Base-by-base conservation (phyloP, 2,329 filamentous ascomycete genomes). In the Huntiella moniliformis region DNA sequence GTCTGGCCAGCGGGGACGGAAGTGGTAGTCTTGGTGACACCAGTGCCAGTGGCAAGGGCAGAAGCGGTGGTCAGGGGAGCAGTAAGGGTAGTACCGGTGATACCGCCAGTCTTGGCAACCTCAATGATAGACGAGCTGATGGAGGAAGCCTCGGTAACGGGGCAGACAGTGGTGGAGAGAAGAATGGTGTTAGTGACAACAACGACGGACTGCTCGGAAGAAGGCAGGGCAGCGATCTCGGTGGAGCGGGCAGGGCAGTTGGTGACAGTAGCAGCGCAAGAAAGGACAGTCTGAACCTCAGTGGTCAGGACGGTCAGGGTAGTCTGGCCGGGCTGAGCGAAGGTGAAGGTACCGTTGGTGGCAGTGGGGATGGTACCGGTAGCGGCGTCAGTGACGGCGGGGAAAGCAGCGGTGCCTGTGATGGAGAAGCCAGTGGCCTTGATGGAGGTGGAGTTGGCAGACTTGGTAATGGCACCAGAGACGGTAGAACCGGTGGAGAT, bases 211-310 rank as follows among this genome's bases (percentile, higher is more conserved):
- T 57, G 58, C 51, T 62, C 57, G 11, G 55, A 53, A 52, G 59
- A 58, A 48, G 63, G 60, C 40, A 65, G 54, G 49, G 55, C 53
- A 44, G 57, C 57, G 44, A 61, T 54, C 44, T 53, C 59, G 16
- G 58, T 56, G 45, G 47, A 42, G 18, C 51, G 51, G 50, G 58
- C 58, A 46, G 63, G 63, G 60, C 73, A 77, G 71, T 74, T 62
- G 59, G 71, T 73, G 56, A 73, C 65, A 47, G 67, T 70, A 47
- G 72, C 62, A 51, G 63, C 68, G 57, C 72, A 76, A 48, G 68
- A 73, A 54, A 66, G 74, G 60, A 75, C 63, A 58, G 72, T 76
- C 51, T 68, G 61, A 52, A 72, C 60, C 56, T 70, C 60, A 49
- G 70, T 74, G 56, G 65, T 61, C 63, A 67, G 65, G 61, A 74